Evolutionary conservation across 2,329 filamentous ascomycete species (phyloP).

Genomic region (Clonostachys chloroleuca): DNA sequence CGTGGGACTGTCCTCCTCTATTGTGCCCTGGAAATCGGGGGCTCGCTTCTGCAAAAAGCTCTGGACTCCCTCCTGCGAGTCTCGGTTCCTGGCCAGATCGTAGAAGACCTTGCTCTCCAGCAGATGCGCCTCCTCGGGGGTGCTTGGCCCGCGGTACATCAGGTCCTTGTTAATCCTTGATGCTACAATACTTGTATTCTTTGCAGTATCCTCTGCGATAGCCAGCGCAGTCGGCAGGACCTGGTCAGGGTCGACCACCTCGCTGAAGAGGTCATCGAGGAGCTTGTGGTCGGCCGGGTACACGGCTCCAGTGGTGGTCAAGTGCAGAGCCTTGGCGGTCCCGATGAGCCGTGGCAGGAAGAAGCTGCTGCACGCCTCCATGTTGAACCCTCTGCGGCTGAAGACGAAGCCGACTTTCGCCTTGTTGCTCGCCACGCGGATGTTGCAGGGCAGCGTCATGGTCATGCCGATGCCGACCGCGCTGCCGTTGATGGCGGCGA

Average conservation of each 20-base stretch:
- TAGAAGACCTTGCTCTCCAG: constrained; percentile 63
- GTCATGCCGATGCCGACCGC: constrained; percentile 59
- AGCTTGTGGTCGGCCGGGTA: constrained; percentile 47
- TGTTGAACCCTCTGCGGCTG: constrained; percentile 61
- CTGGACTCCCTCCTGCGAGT: constrained; percentile 62
- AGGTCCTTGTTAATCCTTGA: constrained; percentile 67
- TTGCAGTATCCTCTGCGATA: constrained; percentile 61
- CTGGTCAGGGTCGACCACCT: constrained; percentile 53
- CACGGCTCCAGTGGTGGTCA: constrained; percentile 62
- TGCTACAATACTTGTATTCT: constrained; percentile 61
- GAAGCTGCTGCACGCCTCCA: constrained; percentile 69
- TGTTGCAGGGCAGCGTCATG: constrained; percentile 52
- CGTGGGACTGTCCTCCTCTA: constrained; percentile 54
- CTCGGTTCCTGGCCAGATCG: constrained; percentile 50
- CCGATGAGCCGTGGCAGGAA: constrained; percentile 71
- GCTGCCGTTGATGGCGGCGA: constrained; percentile 54
- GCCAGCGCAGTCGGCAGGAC: constrained; percentile 63
- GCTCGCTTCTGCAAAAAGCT: constrained; percentile 68
- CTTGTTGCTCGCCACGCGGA: constrained; percentile 45
- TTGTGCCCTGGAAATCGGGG: constrained; percentile 55
- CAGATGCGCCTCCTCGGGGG: constrained; percentile 65
- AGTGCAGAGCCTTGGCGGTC: constrained; percentile 55
- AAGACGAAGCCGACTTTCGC: constrained; percentile 76
- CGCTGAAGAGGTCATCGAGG: constrained; percentile 60
- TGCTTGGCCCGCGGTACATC: constrained; percentile 56